Conservation (phyloP, 495 filamentous ascomycete genomes). For the Penicillium chermesinum region DNA sequence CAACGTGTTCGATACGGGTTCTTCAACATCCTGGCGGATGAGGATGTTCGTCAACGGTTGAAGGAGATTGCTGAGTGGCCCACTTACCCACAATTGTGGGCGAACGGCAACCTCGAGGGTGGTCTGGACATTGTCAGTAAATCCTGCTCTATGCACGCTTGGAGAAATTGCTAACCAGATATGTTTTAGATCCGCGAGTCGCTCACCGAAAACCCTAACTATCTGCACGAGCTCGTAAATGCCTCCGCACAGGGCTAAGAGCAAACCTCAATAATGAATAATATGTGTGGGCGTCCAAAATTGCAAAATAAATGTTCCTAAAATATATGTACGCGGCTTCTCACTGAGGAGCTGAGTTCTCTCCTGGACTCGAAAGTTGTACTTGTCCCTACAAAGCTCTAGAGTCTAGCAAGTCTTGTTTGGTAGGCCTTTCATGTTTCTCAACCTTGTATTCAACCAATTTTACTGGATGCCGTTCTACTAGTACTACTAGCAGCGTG, state of each 20-base stretch:
- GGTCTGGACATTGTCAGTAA: conserved; percentile 95
- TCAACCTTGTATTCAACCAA: too few species aligned
- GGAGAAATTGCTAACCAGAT: not conserved
- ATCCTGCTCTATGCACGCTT: too few species aligned
- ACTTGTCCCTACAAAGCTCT: too few species aligned
- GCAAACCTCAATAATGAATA: not conserved
- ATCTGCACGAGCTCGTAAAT: not conserved
- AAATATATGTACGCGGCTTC: too few species aligned
- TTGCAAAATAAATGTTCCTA: not conserved
- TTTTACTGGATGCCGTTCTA: too few species aligned
- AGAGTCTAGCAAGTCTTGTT: too few species aligned
- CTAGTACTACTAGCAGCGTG: too few species aligned
- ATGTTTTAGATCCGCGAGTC: not conserved
- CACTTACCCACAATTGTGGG: conserved; percentile 89
- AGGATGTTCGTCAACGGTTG: conserved; percentile 91
- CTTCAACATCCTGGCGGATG: conserved; percentile 97
- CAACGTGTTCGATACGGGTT: conserved; percentile 91
- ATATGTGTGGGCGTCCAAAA: not conserved
- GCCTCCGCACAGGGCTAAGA: not conserved
- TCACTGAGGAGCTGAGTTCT: too few species aligned
- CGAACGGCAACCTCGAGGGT: conserved; percentile 77
- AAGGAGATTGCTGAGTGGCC: conserved; percentile 97
- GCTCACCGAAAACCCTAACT: not conserved
- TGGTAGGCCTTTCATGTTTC: too few species aligned
- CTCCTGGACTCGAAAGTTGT: too few species aligned